Base-by-base conservation (phyloP, 2,329 filamentous ascomycete genomes). In the Falciphora oryzae region DNA sequence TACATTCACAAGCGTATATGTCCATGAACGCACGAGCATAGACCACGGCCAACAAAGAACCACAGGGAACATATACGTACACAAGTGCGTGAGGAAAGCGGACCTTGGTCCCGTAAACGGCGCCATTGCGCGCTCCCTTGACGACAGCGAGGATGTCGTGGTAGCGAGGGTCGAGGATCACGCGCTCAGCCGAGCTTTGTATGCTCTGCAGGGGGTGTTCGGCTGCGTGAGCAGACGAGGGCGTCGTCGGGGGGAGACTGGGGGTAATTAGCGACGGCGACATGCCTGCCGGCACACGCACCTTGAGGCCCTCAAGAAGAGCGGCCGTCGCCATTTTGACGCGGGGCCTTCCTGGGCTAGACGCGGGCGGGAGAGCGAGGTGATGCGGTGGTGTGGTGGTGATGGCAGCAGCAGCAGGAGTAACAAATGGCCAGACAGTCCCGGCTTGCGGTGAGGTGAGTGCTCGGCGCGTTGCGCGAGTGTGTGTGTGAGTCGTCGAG, bases 41-140 rank as follows among this genome's bases (percentile, higher is more conserved):
- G 16, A 4, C 18, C 16, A 44, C 1, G 16, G 2, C 38, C 38
- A 44, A 44, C 38, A 44, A 38, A 27, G 35, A 3, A 44, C 11
- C 2, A 29, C 29, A 29, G 3, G 6, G 29, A 29, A 35, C 32
- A 16, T 18, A 18, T 35, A 68, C 80, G 68, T 77, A 84, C 81
- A 99, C 95, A 70, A 99, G 85, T 67, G 95, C 95, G 80, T 99
- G 95, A 69, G 95, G 95, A 80, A 99, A 98, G 68, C 95, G 93
- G 77, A 99, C 92, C 85, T 98, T 98, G 72, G 91, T 88, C 67
- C 95, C 95, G 79, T 99, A 99, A 68, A 99, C 92, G 69, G 93
- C 89, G 76, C 95, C 95, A 87, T 98, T 99, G 78, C 95, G 92
- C 70, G 95, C 90, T 72, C 88, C 92, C 84, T 99, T 99, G 76